A percentile compares a stretch with the other conserved stretches of the same genome.
Evolutionary conservation across 345 rosid species (phyloP).

Genomic region (Microcos paniculata): DNA sequence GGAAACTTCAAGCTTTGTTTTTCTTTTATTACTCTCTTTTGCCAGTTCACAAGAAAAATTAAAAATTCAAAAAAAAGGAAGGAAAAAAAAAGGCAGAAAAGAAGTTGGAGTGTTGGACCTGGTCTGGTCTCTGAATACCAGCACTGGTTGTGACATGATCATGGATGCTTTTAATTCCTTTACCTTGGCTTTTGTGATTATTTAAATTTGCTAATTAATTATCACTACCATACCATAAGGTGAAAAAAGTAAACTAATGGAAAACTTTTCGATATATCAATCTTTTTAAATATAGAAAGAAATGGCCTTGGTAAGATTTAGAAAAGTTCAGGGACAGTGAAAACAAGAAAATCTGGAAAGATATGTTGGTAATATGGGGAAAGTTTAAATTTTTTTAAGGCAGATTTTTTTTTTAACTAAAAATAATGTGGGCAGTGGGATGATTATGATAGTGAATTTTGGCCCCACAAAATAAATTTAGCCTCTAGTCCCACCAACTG

Average conservation of each 20-base stretch:
- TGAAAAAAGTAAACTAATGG: neutral
- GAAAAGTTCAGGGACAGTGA: slow-evolving; percentile 12
- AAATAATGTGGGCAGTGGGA: slow-evolving; percentile 1
- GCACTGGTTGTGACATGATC: slow-evolving; percentile 23
- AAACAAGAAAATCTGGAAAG: slow-evolving; percentile 17
- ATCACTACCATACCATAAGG: neutral
- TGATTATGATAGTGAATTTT: slow-evolving; percentile 26
- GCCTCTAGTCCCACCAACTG: slow-evolving; percentile 32
- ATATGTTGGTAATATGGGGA: slow-evolving; percentile 20
- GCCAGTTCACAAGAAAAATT: slow-evolving; percentile 32
- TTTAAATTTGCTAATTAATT: neutral
- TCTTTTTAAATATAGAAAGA: neutral
- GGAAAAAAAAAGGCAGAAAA: neutral
- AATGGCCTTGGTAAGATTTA: slow-evolving; percentile 1
- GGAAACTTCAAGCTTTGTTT: slow-evolving; percentile 26
- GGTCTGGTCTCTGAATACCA: slow-evolving; percentile 15
- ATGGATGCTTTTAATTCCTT: slow-evolving; percentile 26
- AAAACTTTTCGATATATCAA: neutral
- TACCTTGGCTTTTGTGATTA: slow-evolving; percentile 17
- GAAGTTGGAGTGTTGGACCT: slow-evolving; percentile 21
- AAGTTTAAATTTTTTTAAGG: neutral
- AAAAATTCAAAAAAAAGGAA: neutral
- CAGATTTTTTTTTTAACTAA: neutral
- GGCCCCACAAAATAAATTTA: slow-evolving; percentile 40
- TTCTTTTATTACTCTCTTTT: slow-evolving; percentile 15